Evolutionary conservation across 768 basidiomycete species (phyloP).

Genomic region (Termitomyces sp.): DNA sequence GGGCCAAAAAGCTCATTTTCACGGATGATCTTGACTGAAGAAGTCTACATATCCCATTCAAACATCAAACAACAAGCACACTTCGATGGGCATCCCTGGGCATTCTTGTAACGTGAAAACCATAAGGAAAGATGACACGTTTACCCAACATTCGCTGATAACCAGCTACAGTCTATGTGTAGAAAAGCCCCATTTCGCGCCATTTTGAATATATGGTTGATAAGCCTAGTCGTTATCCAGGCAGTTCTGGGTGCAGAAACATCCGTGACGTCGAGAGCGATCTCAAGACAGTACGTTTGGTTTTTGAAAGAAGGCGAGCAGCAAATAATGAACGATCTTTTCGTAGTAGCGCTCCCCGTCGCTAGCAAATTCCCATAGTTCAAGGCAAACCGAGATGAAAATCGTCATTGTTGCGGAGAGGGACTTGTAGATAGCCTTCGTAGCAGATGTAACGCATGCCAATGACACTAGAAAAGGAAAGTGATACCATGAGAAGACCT

Average conservation of each 20-base stretch:
- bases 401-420: constrained; percentile 90
- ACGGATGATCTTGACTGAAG: constrained; percentile 93
- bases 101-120: too few species aligned
- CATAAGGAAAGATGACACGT: constrained; percentile 91
- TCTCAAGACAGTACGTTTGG: constrained; percentile 85
- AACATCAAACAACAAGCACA: constrained; percentile 30
- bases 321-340: constrained; percentile 94
- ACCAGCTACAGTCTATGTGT: constrained; percentile 94
- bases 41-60: constrained; percentile 46
- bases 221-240: constrained; percentile 75
- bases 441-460: constrained; percentile 75
- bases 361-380: constrained; percentile 95
- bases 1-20: constrained; percentile 96
- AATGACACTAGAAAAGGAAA: constrained; percentile 89
- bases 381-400: constrained; percentile 94
- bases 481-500: constrained; percentile 73
- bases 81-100: constrained; percentile 99
- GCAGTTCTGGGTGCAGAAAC: constrained; percentile 85
- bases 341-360: constrained; percentile 96
- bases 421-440: constrained; percentile 86
- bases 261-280: constrained; percentile 90
- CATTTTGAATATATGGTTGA: constrained; percentile 85
- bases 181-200: too few species aligned
- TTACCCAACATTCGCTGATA: constrained; percentile 94
- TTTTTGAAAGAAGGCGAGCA: constrained; percentile 81